A percentile compares a stretch with the other conserved stretches of the same genome.
These are phyloP conservation scores for Tetragonia tetragonoides DNA, from an alignment of 148 eudicot species.

Conservation along the genomic window DNA sequence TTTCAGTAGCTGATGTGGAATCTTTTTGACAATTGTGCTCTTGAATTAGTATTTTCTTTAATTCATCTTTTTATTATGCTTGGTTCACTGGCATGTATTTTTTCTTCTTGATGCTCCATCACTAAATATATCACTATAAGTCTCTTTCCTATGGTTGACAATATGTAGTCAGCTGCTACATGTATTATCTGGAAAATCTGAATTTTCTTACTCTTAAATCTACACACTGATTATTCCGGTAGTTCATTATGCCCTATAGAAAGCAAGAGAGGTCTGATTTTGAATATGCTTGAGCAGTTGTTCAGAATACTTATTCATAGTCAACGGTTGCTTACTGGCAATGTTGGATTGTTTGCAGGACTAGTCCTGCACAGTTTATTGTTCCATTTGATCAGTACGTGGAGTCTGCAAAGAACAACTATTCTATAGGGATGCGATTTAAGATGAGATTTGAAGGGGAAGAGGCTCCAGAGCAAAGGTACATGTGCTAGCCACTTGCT, in stretches of 20 bases:
- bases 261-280: neutral
- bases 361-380: slow-evolving; percentile 93
- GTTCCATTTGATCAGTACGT: slow-evolving; percentile 85
- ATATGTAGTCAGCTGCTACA: neutral
- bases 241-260: neutral
- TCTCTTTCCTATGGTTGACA: neutral
- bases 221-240: neutral
- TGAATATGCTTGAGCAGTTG: neutral
- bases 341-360: slow-evolving; percentile 44
- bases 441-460: slow-evolving; percentile 99
- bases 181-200: no score
- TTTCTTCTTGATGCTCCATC: neutral
- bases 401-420: slow-evolving; percentile 68
- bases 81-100: neutral
- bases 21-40: neutral
- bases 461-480: slow-evolving; percentile 99
- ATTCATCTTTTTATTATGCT: neutral
- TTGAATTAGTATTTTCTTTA: neutral
- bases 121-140: neutral
- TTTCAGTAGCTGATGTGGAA: neutral
- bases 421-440: slow-evolving; percentile 93
- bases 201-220: neutral
- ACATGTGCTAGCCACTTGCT: neutral
- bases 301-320: neutral
- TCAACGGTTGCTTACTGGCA: neutral